These are phyloP conservation scores for Thalassiosira mediterranea DNA, from an alignment of 352 stramenopile species.

Conservation along the genomic window DNA sequence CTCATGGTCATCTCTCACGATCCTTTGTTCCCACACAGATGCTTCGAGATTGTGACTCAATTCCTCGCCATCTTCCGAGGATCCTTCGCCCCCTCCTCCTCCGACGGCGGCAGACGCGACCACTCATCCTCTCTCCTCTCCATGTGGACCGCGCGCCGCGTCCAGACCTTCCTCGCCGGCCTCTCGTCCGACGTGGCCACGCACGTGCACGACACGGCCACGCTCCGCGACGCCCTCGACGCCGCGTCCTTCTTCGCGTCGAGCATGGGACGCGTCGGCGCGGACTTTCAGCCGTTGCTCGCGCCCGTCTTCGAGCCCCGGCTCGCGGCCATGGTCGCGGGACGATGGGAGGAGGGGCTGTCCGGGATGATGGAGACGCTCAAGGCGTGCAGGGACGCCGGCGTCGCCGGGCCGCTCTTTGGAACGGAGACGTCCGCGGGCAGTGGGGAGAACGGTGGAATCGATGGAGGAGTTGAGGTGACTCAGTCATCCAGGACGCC, in stretches of 20 bases:
- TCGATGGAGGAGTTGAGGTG: slow-evolving; percentile 28
- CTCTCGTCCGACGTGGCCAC: slow-evolving; percentile 53
- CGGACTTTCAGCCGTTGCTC: slow-evolving; percentile 79
- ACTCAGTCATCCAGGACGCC: slow-evolving; percentile 47
- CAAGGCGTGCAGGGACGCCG: slow-evolving; percentile 75
- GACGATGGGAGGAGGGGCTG: slow-evolving; percentile 73
- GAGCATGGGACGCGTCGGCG: slow-evolving; percentile 80
- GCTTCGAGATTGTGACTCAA: slow-evolving; percentile 84
- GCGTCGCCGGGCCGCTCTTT: slow-evolving; percentile 67
- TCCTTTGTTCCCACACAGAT: no score
- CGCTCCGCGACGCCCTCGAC: slow-evolving; percentile 80
- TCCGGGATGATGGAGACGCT: slow-evolving; percentile 72
- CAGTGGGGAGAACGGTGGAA: slow-evolving; percentile 16
- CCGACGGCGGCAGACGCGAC: slow-evolving; percentile 40
- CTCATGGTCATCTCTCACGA: no score
- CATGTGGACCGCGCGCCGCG: slow-evolving; percentile 75
- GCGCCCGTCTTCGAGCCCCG: slow-evolving; percentile 73
- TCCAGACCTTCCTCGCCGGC: slow-evolving; percentile 77
- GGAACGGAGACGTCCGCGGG: slow-evolving; percentile 45
- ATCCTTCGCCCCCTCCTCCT: slow-evolving; percentile 54
- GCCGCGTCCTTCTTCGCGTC: slow-evolving; percentile 79
- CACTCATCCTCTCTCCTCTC: slow-evolving; percentile 72
- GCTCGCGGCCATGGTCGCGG: slow-evolving; percentile 61
- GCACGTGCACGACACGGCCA: slow-evolving; percentile 71
- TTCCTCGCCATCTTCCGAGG: slow-evolving; percentile 83